Evolutionary conservation across 2,329 filamentous ascomycete species (phyloP).

Genomic region (Annulohypoxylon truncatum): DNA sequence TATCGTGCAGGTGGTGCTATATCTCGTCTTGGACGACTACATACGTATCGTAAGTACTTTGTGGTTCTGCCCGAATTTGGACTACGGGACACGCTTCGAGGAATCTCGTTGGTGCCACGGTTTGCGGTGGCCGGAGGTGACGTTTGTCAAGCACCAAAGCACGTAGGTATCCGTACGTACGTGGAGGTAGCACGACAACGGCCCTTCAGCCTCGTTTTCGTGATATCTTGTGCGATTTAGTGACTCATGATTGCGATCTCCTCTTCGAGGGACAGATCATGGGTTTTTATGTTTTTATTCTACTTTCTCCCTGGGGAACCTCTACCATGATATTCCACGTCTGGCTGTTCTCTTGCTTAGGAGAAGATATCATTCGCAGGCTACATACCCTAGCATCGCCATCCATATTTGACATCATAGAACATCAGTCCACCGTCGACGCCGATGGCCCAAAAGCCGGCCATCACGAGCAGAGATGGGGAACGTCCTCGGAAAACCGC

Average conservation of each 20-base stretch:
- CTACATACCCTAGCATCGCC: too few relatives aligned
- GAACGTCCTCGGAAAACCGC: conserved; percentile 21
- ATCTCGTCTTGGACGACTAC: not conserved
- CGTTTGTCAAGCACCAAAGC: not conserved
- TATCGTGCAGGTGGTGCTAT: not conserved
- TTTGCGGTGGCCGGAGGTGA: conserved; percentile 4
- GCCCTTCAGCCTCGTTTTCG: conserved; percentile 6
- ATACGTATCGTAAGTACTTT: too few relatives aligned
- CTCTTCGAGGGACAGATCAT: not conserved
- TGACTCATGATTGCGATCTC: not conserved
- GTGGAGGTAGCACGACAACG: conserved; percentile 1
- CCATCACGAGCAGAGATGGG: conserved; percentile 14
- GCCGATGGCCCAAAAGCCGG: not conserved
- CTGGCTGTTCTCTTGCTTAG: not conserved
- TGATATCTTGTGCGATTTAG: not conserved
- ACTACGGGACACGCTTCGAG: not conserved
- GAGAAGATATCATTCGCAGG: not conserved
- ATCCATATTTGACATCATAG: too few relatives aligned
- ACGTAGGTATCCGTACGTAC: conserved; percentile 5
- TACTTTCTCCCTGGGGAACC: not conserved
- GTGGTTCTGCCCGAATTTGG: not conserved
- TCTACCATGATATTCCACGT: too few relatives aligned
- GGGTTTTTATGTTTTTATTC: not conserved
- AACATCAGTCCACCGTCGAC: not conserved
- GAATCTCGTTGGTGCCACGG: conserved; percentile 5